These are phyloP conservation scores for Scenedesmus sp. DNA, from an alignment of 163 green algal genomes.

Conservation along the genomic window DNA sequence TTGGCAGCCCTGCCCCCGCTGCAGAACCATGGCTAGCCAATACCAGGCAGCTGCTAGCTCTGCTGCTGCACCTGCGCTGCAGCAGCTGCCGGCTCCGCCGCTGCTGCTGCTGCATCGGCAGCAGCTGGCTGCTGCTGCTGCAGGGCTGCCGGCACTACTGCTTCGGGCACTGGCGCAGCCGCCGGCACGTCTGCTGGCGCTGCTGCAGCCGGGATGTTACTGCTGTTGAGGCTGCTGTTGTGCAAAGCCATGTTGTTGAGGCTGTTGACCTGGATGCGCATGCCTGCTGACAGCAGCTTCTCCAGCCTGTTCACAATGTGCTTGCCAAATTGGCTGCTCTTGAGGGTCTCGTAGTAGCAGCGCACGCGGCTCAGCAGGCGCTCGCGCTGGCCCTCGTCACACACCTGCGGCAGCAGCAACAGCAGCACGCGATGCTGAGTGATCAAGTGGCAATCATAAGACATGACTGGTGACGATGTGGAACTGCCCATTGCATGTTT, in stretches of 20 bases:
- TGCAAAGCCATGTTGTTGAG: neutral
- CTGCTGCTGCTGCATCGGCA: neutral
- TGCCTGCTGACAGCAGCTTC: constrained; percentile 76
- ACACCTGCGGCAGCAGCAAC: constrained; percentile 71
- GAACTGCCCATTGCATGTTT: too few relatives aligned
- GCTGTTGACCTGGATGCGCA: constrained; percentile 51
- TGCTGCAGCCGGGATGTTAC: neutral
- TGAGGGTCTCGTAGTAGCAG: constrained; percentile 79
- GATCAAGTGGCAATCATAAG: too few relatives aligned
- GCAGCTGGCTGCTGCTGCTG: neutral
- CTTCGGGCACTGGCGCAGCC: neutral
- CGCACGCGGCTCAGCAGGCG: constrained; percentile 79
- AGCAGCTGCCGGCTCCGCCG: constrained; percentile 3
- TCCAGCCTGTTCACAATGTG: constrained; percentile 92
- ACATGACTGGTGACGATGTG: too few relatives aligned
- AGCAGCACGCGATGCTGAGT: neutral
- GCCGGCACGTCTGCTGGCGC: neutral
- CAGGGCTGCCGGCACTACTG: neutral
- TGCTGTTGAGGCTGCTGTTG: constrained; percentile 19
- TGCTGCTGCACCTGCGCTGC: neutral
- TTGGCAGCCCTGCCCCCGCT: too few relatives aligned
- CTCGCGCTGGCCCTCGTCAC: constrained; percentile 78
- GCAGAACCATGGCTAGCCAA: neutral
- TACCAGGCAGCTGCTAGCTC: neutral
- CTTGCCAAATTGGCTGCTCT: constrained; percentile 91